Evolutionary conservation across 1,284 basidiomycete species (phyloP), one percentile per base, ranked within the genome.

Genomic region (Cystobasidium sp.): DNA sequence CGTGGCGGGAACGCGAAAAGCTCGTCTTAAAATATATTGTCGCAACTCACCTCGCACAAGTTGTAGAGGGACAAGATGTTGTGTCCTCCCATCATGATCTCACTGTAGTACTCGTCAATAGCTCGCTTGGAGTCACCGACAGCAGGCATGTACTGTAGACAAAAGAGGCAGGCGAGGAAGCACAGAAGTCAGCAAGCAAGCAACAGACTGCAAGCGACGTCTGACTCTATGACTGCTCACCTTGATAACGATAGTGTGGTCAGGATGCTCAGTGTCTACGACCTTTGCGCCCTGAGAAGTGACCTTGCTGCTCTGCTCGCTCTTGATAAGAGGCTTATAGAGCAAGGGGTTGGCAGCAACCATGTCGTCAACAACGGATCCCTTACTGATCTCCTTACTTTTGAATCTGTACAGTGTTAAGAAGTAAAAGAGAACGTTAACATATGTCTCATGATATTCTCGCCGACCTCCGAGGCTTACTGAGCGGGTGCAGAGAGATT

Each of bases 91-190:
- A 87, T 86, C 80, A 85, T 83, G 64, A 88, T 84, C 83, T 98
- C 96, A 16, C 92, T 95, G 84, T 94, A 95, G 86, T 98, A 98
- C 87, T 98, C 96, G 84, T 98, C 96, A 86, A 99, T 94, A 56
- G 96, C 96, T 69, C 93, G 88, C 88, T 94, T 97, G 78, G 93
- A 94, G 85, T 99, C 97, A 64, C 95, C 94, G 64, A 97, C 95
- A 49, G 94, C 93, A 41, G 92, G 92, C 16, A 93, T 88, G 76
- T 82, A 80, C 75, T 79, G 78, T 75, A 76, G 74, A 31, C 5
- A 31, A 2, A 5, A 31, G 31, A 31, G 31, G 31, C 31, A 31
- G 31, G 31, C 31, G 31, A 31, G 31, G 22, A 73, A 72, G 22
- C 75, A 59, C 3, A 7, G 75, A 22, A 49, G 53, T 16, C 2